Base-by-base conservation (phyloP, 495 filamentous ascomycete genomes). In the Daldinia grandis region DNA sequence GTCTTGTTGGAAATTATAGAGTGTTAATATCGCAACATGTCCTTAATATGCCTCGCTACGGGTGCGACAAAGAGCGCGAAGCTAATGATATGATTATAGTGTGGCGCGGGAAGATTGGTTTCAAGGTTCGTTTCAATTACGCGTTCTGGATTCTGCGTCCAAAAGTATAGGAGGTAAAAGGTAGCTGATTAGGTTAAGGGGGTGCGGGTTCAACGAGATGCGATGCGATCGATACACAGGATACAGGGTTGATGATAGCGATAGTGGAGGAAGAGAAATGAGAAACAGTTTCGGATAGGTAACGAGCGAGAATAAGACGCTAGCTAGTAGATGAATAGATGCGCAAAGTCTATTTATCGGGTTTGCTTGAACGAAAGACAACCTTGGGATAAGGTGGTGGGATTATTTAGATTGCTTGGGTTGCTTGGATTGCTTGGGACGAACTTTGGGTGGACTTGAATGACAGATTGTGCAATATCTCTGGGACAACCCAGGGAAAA, bases 91-190 rank as follows among this genome's bases (percentile, higher is more conserved):
- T 24, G 51, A 58, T 38, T 35, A 49, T 24, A 50, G 17, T 51
- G 57, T 42, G 63, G 58, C 49, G 60, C 61, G 64, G 66, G 57
- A 9, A 19, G 33, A 24, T 27, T 58, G 54, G 63, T 67, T 60
- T 57, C 64, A 67, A 63, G 60, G 56, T 66, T 63, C 57, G 71
- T 70, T 66, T 70, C 66, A 67, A 74, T 74, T 74, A 74, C 71
- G 71, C 71, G 71, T 74, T 70, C 58, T 62, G 61, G 33, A 33
- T 27, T 47, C 25, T 40, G 24, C 47, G 19, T 55, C 19, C 30
- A 50, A 38, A 64, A 61, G 49, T 38, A 47, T 51, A 47, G 54
- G 53, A 31, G 17, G 24, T 21, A 47, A 33, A 33, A 50, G 3
- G 17, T 61, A 2, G 8, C 12, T 31, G 44, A 57, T 71, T 62